These are phyloP conservation scores for Phialophora expanda DNA, from an alignment of 2,329 filamentous ascomycete species.

Conservation along the genomic window DNA sequence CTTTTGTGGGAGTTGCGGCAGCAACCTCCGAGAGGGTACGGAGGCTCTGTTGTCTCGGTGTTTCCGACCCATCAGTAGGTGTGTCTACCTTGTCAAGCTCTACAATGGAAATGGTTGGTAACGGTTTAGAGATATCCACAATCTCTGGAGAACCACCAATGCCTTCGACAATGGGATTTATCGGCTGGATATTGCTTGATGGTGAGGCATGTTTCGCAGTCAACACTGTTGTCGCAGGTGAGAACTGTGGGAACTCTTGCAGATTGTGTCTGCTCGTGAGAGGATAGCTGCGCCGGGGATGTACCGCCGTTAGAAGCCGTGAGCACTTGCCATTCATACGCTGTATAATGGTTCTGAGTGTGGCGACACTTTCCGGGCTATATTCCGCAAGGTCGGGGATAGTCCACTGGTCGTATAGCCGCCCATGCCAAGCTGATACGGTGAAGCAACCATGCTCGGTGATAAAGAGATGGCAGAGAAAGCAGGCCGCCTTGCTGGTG, in stretches of 20 bases:
- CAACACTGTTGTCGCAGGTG: constrained; percentile 12
- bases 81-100: background rate
- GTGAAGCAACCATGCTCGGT: constrained; percentile 27
- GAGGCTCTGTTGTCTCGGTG: background rate
- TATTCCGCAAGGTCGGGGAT: constrained; percentile 36
- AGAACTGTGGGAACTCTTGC: constrained; percentile 13
- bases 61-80: background rate
- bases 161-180: background rate
- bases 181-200: constrained; percentile 1
- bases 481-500: constrained; percentile 40
- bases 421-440: constrained; percentile 35
- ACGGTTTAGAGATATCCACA: background rate
- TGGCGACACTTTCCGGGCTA: constrained; percentile 4
- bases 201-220: background rate
- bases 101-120: background rate
- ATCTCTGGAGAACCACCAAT: background rate
- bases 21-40: background rate
- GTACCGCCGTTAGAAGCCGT: background rate
- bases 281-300: constrained; percentile 3
- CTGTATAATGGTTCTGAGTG: constrained; percentile 15
- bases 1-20: background rate
- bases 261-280: constrained; percentile 24
- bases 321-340: constrained; percentile 16
- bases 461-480: constrained; percentile 39
- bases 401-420: constrained; percentile 40